These are phyloP conservation scores for Ogataea nakhonphanomensis DNA, from an alignment of 805 yeast species.

Conservation along the genomic window DNA sequence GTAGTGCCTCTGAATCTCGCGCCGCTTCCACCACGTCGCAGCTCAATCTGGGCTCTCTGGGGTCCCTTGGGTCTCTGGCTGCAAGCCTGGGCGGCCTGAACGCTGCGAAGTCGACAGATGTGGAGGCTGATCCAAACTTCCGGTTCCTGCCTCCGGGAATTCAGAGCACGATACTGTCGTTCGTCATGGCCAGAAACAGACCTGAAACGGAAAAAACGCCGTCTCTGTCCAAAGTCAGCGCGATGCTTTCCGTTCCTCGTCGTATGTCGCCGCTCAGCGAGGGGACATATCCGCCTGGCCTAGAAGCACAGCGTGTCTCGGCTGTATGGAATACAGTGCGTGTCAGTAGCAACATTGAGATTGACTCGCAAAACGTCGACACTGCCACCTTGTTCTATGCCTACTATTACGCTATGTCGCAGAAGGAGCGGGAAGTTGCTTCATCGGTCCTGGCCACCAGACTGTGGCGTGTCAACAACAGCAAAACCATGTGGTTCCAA, in stretches of 20 bases:
- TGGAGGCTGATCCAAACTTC: constrained; percentile 26
- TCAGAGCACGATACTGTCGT: constrained; percentile 31
- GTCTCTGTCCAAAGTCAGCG: constrained; percentile 23
- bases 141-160: constrained; percentile 35
- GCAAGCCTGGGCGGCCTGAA: neutral
- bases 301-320: constrained; percentile 32
- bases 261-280: constrained; percentile 26
- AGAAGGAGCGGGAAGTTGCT: constrained; percentile 39
- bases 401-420: constrained; percentile 41
- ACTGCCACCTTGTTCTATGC: constrained; percentile 41
- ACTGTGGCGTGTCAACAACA: constrained; percentile 36
- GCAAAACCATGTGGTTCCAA: constrained; percentile 33
- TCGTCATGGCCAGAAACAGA: constrained; percentile 24
- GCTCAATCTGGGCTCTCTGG: too few species aligned
- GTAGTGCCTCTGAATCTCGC: constrained; percentile 6
- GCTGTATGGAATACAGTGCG: constrained; percentile 32
- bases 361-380: constrained; percentile 29
- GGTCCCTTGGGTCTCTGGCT: too few species aligned
- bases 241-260: constrained; percentile 27
- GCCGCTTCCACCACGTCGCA: constrained; percentile 4
- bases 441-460: constrained; percentile 32
- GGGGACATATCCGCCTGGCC: constrained; percentile 30
- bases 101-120: constrained; percentile 15
- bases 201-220: constrained; percentile 16
- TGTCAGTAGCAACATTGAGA: constrained; percentile 21